These are phyloP conservation scores for Salpingoeca rosetta DNA, from an alignment of 78 protist species.

Conservation along the genomic window DNA sequence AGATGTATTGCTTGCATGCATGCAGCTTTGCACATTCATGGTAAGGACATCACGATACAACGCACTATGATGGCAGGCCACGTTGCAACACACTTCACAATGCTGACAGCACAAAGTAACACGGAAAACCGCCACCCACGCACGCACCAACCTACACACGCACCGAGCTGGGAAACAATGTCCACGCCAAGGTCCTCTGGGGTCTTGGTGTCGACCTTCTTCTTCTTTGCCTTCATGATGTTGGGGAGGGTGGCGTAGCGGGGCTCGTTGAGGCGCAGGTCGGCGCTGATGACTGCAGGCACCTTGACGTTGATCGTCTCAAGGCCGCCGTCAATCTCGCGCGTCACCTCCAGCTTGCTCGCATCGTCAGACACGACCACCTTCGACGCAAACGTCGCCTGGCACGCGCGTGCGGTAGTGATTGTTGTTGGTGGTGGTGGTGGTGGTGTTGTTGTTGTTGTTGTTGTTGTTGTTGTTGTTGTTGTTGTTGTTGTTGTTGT, in stretches of 20 bases:
- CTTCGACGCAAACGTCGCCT: slow-evolving; percentile 66
- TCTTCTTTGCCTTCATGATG: slow-evolving; percentile 89
- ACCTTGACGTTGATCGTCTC: slow-evolving; percentile 67
- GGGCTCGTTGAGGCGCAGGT: slow-evolving; percentile 90
- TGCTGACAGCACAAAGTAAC: not conserved
- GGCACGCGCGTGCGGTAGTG: slow-evolving; percentile 4
- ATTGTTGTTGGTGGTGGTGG: no score
- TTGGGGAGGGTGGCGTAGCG: slow-evolving; percentile 88
- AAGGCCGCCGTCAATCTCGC: slow-evolving; percentile 93
- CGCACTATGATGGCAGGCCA: not conserved
- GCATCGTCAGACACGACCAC: slow-evolving; percentile 35
- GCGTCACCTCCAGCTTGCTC: slow-evolving; percentile 42
- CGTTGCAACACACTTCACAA: not conserved
- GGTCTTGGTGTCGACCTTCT: slow-evolving; percentile 51
- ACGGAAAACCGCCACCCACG: not conserved
- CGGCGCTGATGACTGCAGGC: slow-evolving; percentile 89
- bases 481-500: no score
- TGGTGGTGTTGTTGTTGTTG: no score
- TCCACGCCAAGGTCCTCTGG: slow-evolving; percentile 74
- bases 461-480: no score
- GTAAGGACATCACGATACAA: not conserved
- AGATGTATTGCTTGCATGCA: not conserved
- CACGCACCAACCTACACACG: not conserved
- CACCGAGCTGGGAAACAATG: slow-evolving; percentile 36
- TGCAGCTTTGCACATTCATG: no score